Percentiles rank a stretch among this genome's conserved stretches.
These are phyloP conservation scores for Sclerotinia nivalis DNA, from an alignment of 2,329 filamentous ascomycete genomes.

Conservation along the genomic window DNA sequence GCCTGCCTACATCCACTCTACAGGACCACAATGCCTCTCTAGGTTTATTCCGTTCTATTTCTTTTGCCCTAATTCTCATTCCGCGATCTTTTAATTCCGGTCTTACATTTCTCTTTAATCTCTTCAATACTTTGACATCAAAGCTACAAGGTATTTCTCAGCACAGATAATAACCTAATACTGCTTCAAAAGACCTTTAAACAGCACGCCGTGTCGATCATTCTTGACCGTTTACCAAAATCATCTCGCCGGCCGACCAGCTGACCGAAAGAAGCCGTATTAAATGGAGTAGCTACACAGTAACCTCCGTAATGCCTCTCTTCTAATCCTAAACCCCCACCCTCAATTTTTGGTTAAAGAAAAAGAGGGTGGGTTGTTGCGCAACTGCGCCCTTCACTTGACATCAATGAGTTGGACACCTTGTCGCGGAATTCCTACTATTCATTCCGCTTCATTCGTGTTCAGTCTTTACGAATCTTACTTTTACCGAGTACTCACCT, in stretches of 20 bases:
- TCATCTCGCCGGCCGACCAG: slow-evolving; percentile 2
- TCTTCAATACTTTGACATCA: background rate
- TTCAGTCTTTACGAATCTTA: background rate
- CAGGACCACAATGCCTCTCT: background rate
- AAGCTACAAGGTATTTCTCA: background rate
- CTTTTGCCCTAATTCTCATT: background rate
- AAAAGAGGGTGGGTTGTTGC: background rate
- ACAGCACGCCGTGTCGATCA: slow-evolving; percentile 5
- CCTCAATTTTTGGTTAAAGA: background rate
- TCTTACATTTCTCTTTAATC: background rate
- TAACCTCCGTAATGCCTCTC: background rate
- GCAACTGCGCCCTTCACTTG: background rate
- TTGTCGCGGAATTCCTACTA: background rate
- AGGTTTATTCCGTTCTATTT: background rate
- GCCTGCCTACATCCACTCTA: background rate
- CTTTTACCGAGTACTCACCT: background rate
- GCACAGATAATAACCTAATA: background rate
- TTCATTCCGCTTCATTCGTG: background rate
- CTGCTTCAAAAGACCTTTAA: background rate
- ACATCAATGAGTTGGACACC: background rate
- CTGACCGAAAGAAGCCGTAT: background rate
- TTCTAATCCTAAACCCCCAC: background rate
- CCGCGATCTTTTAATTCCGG: background rate
- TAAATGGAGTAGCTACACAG: background rate
- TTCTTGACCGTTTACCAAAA: background rate